Conservation (phyloP, 2,329 filamentous ascomycete species). For the Gaeumannomyces tritici region DNA sequence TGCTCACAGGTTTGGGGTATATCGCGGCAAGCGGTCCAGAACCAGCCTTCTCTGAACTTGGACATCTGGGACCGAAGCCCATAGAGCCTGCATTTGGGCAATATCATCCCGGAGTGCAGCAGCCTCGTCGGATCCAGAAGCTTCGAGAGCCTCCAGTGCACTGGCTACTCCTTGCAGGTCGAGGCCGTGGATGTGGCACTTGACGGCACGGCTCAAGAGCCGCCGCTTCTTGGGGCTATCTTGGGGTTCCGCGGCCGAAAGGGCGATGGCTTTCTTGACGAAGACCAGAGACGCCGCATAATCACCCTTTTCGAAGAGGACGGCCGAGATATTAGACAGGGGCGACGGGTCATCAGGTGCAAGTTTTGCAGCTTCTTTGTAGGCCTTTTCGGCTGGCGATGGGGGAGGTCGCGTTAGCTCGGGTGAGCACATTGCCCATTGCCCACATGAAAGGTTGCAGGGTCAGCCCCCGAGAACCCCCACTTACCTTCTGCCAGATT, state of each 20-base stretch:
- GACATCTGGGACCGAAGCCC: not conserved
- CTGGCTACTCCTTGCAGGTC: constrained; percentile 5
- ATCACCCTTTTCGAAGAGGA: constrained; percentile 13
- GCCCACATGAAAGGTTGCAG: not conserved
- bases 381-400: constrained; percentile 7
- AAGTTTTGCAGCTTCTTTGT: constrained; percentile 8
- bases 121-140: not conserved
- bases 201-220: constrained; percentile 10
- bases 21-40: constrained; percentile 11
- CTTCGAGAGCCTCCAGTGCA: not conserved
- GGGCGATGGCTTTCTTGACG: constrained; percentile 7
- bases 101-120: not conserved
- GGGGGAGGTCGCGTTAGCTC: not conserved
- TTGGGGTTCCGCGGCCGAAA: constrained; percentile 1
- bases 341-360: constrained; percentile 2
- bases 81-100: not conserved
- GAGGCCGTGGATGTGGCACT: constrained; percentile 10
- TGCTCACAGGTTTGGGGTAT: constrained; percentile 8
- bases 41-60: constrained; percentile 1
- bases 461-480: too few relatives aligned
- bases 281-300: constrained; percentile 7
- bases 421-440: not conserved
- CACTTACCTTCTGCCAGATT: not conserved
- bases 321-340: constrained; percentile 12
- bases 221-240: constrained; percentile 1